These are phyloP conservation scores for Stenogyne calaminthoides DNA, from an alignment of 305 asterid genomes.

Conservation along the genomic window DNA sequence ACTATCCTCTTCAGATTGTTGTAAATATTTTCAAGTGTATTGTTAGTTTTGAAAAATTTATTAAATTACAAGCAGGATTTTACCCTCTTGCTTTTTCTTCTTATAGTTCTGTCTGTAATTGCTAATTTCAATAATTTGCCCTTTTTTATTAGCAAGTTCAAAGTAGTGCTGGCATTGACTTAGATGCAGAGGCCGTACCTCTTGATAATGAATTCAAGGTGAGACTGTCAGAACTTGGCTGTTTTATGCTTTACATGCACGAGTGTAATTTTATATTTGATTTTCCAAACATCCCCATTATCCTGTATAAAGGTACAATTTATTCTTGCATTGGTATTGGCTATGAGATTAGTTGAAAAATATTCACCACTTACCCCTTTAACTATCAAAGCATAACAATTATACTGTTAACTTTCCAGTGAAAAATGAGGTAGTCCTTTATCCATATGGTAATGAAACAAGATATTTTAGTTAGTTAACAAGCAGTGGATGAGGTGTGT, in stretches of 20 bases:
- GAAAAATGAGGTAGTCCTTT: background rate
- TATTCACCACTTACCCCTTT: background rate
- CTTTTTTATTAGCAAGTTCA: conserved; percentile 43
- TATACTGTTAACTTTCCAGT: background rate
- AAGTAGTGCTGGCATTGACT: conserved; percentile 37
- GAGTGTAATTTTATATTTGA: conserved; percentile 8
- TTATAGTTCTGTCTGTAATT: conserved; percentile 1
- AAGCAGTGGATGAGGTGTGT: background rate
- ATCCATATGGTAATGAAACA: background rate
- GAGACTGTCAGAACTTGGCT: conserved; percentile 9
- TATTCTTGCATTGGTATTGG: background rate
- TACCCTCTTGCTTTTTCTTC: conserved; percentile 12
- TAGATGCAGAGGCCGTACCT: conserved; percentile 39
- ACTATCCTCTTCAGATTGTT: background rate
- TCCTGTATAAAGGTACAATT: background rate
- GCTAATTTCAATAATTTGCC: conserved; percentile 12
- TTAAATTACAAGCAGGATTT: background rate
- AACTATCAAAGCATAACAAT: conserved; percentile 21
- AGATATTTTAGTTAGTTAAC: background rate
- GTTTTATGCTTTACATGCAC: conserved; percentile 6
- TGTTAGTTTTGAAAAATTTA: background rate
- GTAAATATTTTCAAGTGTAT: background rate
- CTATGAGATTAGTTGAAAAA: background rate
- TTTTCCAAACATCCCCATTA: background rate
- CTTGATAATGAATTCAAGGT: conserved; percentile 60